Evolutionary conservation across 2,329 filamentous ascomycete species (phyloP).

Genomic region (Diaporthe longicolla): DNA sequence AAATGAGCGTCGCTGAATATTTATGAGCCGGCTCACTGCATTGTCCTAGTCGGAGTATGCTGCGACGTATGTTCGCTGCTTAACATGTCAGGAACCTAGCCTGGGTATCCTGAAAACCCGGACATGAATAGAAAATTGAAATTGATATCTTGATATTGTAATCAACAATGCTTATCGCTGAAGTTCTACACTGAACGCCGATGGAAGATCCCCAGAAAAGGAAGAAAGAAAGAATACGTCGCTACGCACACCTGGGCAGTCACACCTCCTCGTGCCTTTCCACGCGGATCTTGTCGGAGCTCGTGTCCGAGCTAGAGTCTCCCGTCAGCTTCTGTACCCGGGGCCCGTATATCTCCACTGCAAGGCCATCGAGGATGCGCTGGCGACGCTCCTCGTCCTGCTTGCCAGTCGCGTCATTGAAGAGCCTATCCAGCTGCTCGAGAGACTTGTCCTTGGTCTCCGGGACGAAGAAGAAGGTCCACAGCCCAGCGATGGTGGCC

Average conservation of each 20-base stretch:
- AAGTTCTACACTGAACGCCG: neutral
- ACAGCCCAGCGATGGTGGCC: slow-evolving; percentile 66
- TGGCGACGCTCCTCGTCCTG: slow-evolving; percentile 29
- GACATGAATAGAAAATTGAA: neutral
- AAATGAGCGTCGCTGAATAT: too few relatives aligned
- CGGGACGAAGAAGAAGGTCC: slow-evolving; percentile 70
- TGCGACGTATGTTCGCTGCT: too few relatives aligned
- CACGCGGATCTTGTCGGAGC: slow-evolving; percentile 6
- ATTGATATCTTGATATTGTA: slow-evolving; percentile 5
- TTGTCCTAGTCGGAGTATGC: too few relatives aligned
- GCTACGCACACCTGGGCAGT: neutral
- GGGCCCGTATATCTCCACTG: neutral
- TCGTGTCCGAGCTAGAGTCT: slow-evolving; percentile 19
- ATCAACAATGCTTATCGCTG: slow-evolving; percentile 9
- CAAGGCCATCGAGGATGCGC: slow-evolving; percentile 19
- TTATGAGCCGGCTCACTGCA: too few relatives aligned
- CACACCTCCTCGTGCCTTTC: slow-evolving; percentile 27
- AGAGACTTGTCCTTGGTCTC: slow-evolving; percentile 65
- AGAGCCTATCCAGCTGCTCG: slow-evolving; percentile 69
- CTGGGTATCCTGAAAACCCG: neutral
- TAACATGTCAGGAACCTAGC: too few relatives aligned
- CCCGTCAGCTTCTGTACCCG: neutral
- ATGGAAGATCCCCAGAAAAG: neutral
- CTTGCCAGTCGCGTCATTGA: slow-evolving; percentile 47
- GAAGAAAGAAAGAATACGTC: neutral